phyloP scores from a whole-genome alignment of 1,139 yeast genomes.

The Zhuliangozyma blackwelliae region DNA sequence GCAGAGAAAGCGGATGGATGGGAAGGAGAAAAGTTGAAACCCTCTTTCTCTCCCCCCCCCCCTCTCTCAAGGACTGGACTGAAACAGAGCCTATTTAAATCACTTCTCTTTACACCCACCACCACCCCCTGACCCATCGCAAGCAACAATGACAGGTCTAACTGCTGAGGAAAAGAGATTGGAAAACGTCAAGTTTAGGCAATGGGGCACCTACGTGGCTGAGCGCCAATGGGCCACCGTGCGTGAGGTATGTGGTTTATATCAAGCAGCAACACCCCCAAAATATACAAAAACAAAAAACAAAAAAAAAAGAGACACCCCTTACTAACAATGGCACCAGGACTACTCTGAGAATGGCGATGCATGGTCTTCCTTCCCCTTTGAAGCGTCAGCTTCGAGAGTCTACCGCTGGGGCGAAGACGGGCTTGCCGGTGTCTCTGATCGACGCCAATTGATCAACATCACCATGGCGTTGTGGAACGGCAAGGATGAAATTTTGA shows the following conservation, averaged over 20 bases:
- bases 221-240: slow-evolving; percentile 97
- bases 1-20: no score
- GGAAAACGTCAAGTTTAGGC: slow-evolving; percentile 65
- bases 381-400: slow-evolving; percentile 80
- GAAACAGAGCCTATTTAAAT: no score
- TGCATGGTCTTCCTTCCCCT: slow-evolving; percentile 91
- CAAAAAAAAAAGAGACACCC: no score
- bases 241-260: slow-evolving; percentile 43
- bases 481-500: slow-evolving; percentile 79
- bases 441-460: slow-evolving; percentile 76
- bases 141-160: slow-evolving; percentile 12
- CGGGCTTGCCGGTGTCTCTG: slow-evolving; percentile 89
- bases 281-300: no score
- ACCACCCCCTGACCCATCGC: no score
- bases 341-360: slow-evolving; percentile 86
- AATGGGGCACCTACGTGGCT: slow-evolving; percentile 91
- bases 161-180: slow-evolving; percentile 70
- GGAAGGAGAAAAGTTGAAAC: no score
- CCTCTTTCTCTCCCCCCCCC: no score
- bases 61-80: no score
- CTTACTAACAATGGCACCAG: slow-evolving; percentile 3
- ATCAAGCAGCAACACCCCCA: no score
- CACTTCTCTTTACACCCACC: no score
- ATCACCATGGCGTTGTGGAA: slow-evolving; percentile 87
- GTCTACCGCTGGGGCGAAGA: slow-evolving; percentile 97